These are phyloP conservation scores for Globisporangium barbulae DNA, from an alignment of 352 stramenopile species.

Conservation along the genomic window DNA sequence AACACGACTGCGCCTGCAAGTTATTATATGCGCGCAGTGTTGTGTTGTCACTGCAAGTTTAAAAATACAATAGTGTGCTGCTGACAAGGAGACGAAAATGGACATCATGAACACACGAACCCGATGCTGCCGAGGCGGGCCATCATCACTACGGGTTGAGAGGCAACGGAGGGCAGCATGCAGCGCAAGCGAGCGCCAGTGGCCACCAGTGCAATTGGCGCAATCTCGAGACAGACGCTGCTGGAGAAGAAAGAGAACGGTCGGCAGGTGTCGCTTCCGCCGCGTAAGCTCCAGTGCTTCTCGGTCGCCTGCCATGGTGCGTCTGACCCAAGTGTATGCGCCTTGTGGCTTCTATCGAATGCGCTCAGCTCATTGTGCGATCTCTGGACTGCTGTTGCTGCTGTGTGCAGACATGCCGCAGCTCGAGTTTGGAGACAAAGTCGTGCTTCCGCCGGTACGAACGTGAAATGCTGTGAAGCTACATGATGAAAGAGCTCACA, in stretches of 20 bases:
- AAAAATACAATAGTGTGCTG: too few relatives aligned
- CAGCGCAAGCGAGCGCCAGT: not conserved
- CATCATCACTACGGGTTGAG: too few relatives aligned
- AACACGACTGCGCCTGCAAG: too few relatives aligned
- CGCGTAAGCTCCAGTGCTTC: constrained; percentile 48
- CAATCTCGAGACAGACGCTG: not conserved
- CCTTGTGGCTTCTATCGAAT: not conserved
- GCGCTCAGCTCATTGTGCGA: not conserved
- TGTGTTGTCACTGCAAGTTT: too few relatives aligned
- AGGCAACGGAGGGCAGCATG: constrained; percentile 5
- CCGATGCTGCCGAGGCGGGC: too few relatives aligned
- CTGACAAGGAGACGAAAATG: too few relatives aligned
- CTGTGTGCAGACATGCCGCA: constrained; percentile 43
- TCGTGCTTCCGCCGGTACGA: constrained; percentile 46
- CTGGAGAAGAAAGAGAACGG: not conserved
- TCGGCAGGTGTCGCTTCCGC: constrained; percentile 14
- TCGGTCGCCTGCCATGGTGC: constrained; percentile 56
- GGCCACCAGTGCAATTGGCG: not conserved
- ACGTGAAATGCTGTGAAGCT: not conserved
- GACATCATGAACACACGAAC: too few relatives aligned
- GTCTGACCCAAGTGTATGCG: not conserved
- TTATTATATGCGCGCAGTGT: too few relatives aligned
- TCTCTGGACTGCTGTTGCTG: not conserved
- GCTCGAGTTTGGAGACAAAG: constrained; percentile 68
- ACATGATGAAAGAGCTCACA: too few relatives aligned